These are phyloP conservation scores for Panicum virgatum DNA, from an alignment of 202 grass and related monocot species.

Conservation along the genomic window DNA sequence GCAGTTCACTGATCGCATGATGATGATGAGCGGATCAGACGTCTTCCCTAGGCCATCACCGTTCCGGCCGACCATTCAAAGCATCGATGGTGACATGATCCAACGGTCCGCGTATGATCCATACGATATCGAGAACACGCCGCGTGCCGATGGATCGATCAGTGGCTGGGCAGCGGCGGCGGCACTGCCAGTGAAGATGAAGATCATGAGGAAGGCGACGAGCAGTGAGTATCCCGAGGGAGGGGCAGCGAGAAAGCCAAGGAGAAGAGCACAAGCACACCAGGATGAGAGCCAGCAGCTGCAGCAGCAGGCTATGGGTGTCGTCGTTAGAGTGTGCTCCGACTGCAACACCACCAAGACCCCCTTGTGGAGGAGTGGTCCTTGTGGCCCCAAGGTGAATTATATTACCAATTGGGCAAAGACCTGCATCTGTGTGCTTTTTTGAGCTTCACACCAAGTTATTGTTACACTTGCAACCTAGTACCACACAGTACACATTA, in stretches of 20 bases:
- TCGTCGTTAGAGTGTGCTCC: conserved; percentile 83
- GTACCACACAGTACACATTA: not conserved
- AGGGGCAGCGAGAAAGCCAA: conserved; percentile 49
- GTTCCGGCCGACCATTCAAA: conserved; percentile 44
- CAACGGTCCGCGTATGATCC: conserved; percentile 35
- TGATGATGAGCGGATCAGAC: conserved; percentile 55
- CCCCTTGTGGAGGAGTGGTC: conserved; percentile 92
- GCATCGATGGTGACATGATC: conserved; percentile 57
- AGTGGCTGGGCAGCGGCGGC: conserved; percentile 50
- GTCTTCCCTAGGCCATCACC: conserved; percentile 7
- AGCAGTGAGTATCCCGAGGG: conserved; percentile 39
- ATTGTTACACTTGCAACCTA: not conserved
- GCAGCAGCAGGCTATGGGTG: conserved; percentile 42
- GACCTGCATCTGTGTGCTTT: conserved; percentile 14
- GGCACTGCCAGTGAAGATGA: conserved; percentile 59
- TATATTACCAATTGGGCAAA: conserved; percentile 14
- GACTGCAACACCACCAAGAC: conserved; percentile 94
- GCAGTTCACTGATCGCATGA: conserved; percentile 53
- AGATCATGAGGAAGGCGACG: conserved; percentile 57
- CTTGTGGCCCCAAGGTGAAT: conserved; percentile 86
- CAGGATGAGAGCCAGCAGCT: conserved; percentile 46
- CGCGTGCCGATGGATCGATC: not conserved
- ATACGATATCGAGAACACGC: conserved; percentile 33
- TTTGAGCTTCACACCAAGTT: conserved; percentile 22
- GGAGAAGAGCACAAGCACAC: conserved; percentile 46